Conservation (phyloP, 2,329 filamentous ascomycete genomes). For the Alternaria viburni region DNA sequence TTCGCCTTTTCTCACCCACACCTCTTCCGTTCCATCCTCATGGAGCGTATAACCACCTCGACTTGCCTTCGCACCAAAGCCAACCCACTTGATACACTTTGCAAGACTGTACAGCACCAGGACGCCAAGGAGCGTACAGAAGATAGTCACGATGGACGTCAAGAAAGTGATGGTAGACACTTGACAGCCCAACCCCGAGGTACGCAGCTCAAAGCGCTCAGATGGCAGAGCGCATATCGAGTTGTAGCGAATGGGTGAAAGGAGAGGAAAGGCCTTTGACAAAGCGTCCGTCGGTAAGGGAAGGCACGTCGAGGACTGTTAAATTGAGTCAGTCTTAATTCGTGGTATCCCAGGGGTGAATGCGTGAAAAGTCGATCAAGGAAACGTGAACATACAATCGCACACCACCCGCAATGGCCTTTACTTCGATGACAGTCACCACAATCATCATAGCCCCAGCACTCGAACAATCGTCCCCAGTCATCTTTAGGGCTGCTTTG, state of each 20-base stretch:
- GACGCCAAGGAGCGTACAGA: slow-evolving; percentile 50
- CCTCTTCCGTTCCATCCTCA: slow-evolving; percentile 34
- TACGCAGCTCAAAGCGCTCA: slow-evolving; percentile 56
- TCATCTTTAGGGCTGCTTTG: slow-evolving; percentile 39
- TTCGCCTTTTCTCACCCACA: slow-evolving; percentile 41
- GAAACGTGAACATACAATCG: slow-evolving; percentile 41
- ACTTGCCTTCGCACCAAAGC: slow-evolving; percentile 18
- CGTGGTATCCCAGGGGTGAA: background rate
- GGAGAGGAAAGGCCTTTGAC: slow-evolving; percentile 46
- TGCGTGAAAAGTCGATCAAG: background rate
- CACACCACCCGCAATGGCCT: slow-evolving; percentile 54
- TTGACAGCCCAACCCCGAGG: slow-evolving; percentile 52
- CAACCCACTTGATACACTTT: slow-evolving; percentile 20
- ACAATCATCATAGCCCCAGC: slow-evolving; percentile 46
- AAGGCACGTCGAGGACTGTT: slow-evolving; percentile 52
- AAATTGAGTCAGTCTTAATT: background rate
- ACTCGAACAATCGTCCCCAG: slow-evolving; percentile 36
- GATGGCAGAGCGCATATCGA: slow-evolving; percentile 45
- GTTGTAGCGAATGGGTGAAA: slow-evolving; percentile 48
- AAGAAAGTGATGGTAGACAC: slow-evolving; percentile 56
- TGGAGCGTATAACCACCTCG: slow-evolving; percentile 38
- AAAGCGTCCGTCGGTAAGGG: slow-evolving; percentile 48
- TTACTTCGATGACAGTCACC: slow-evolving; percentile 46
- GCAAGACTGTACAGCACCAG: slow-evolving; percentile 42
- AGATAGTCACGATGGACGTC: slow-evolving; percentile 52